Evolutionary conservation across 2,329 filamentous ascomycete genomes (phyloP).

Genomic region (Diaporthe humulicola): DNA sequence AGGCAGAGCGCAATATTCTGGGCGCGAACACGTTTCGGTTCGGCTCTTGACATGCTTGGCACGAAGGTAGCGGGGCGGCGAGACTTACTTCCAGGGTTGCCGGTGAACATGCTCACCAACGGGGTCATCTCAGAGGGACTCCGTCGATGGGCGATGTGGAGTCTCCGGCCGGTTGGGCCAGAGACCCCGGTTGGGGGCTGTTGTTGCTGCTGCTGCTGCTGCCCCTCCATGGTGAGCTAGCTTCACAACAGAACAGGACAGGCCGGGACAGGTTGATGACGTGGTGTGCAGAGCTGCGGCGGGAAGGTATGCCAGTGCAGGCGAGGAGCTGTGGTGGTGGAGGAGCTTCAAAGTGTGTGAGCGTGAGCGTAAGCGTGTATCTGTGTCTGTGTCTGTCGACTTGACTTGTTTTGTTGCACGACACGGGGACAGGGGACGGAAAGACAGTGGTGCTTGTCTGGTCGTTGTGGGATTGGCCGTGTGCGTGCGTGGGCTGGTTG

Average conservation of each 20-base stretch:
- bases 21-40: constrained; percentile 7
- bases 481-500: constrained; percentile 1
- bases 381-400: constrained; percentile 5
- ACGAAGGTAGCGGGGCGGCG: neutral
- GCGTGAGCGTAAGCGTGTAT: constrained; percentile 6
- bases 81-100: constrained; percentile 73
- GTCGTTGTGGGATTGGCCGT: constrained; percentile 36
- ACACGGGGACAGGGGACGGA: constrained; percentile 30
- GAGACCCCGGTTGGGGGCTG: constrained; percentile 66
- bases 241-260: constrained; percentile 18
- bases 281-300: constrained; percentile 61
- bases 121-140: constrained; percentile 98
- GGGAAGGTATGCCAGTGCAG: constrained; percentile 46
- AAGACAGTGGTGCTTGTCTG: constrained; percentile 40
- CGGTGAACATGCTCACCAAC: constrained; percentile 89
- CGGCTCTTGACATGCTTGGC: neutral
- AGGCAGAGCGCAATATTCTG: neutral
- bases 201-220: constrained; percentile 70
- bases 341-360: constrained; percentile 1
- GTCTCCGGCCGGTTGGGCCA: constrained; percentile 86
- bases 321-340: constrained; percentile 24
- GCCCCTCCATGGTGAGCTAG: constrained; percentile 70
- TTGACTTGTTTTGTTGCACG: constrained; percentile 28
- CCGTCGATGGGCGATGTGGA: constrained; percentile 97
- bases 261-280: constrained; percentile 36